phyloP scores from a whole-genome alignment of 352 stramenopile genomes.

The Peronospora belbahrii region DNA sequence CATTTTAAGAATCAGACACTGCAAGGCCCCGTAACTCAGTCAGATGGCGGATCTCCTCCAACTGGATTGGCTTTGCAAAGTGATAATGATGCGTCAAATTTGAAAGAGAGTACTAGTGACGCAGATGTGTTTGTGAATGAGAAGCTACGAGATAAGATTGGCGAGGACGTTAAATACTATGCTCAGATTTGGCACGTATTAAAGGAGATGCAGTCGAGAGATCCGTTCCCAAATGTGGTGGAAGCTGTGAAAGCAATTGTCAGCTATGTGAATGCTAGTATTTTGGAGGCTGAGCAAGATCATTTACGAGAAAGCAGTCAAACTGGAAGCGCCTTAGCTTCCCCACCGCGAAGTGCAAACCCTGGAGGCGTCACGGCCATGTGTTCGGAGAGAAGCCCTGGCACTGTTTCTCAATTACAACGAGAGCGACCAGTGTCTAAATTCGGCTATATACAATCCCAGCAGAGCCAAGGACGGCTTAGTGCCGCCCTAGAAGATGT shows the following conservation, averaged over 20 bases:
- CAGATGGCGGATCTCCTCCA: conserved; percentile 1
- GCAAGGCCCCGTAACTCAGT: neutral
- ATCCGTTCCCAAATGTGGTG: conserved; percentile 77
- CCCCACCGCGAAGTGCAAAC: conserved; percentile 20
- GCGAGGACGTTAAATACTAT: conserved; percentile 75
- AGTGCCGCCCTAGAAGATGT: conserved; percentile 6
- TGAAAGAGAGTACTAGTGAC: conserved; percentile 4
- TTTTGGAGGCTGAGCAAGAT: conserved; percentile 51
- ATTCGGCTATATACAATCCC: conserved; percentile 10
- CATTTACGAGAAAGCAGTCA: conserved; percentile 30
- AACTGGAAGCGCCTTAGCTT: conserved; percentile 19
- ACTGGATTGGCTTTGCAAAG: conserved; percentile 5
- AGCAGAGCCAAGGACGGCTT: conserved; percentile 13
- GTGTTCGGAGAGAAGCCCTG: conserved; percentile 14
- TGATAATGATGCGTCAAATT: conserved; percentile 7
- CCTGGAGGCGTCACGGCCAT: conserved; percentile 6
- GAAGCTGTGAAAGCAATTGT: conserved; percentile 58
- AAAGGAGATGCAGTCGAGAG: conserved; percentile 75
- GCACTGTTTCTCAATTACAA: conserved; percentile 17
- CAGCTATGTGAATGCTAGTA: conserved; percentile 49
- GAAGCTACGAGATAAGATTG: conserved; percentile 35
- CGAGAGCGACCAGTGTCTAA: conserved; percentile 35
- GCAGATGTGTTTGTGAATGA: conserved; percentile 36
- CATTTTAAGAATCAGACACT: conserved; percentile 60
- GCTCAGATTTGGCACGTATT: conserved; percentile 79